Conservation (phyloP, 2,329 filamentous ascomycete genomes). For the Periconia sp. region DNA sequence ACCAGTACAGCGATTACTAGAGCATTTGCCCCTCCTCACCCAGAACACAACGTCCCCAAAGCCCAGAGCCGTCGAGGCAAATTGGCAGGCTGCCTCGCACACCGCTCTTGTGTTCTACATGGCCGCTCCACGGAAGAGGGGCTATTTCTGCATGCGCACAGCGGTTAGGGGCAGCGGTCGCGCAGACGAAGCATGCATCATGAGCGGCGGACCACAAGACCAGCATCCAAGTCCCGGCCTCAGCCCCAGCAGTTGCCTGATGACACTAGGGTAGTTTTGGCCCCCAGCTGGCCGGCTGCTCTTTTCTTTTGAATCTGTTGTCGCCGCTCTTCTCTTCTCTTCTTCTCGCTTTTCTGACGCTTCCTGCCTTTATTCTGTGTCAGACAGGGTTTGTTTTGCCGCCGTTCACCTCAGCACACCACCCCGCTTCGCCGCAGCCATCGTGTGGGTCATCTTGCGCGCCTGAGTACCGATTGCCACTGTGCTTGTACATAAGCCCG, state of each 20-base stretch:
- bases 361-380: constrained; percentile 10
- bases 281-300: constrained; percentile 18
- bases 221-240: constrained; percentile 12
- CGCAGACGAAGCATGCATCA: constrained; percentile 13
- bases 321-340: constrained; percentile 16
- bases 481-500: neutral
- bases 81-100: constrained; percentile 13
- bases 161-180: constrained; percentile 5
- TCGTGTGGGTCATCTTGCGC: too few relatives aligned
- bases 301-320: constrained; percentile 20
- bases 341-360: constrained; percentile 12
- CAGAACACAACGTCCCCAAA: neutral
- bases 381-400: neutral
- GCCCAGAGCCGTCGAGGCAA: constrained; percentile 5
- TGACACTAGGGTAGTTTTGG: constrained; percentile 20
- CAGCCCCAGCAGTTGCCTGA: constrained; percentile 30
- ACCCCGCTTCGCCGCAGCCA: neutral
- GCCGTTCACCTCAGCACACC: constrained; percentile 1
- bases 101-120: constrained; percentile 4
- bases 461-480: neutral
- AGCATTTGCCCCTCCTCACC: constrained; percentile 7
- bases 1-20: too few relatives aligned
- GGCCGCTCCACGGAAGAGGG: constrained; percentile 5
- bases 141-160: constrained; percentile 9
- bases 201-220: constrained; percentile 16